phyloP scores from a whole-genome alignment of 2,329 filamentous ascomycete species.

The Penicillium sp. region DNA sequence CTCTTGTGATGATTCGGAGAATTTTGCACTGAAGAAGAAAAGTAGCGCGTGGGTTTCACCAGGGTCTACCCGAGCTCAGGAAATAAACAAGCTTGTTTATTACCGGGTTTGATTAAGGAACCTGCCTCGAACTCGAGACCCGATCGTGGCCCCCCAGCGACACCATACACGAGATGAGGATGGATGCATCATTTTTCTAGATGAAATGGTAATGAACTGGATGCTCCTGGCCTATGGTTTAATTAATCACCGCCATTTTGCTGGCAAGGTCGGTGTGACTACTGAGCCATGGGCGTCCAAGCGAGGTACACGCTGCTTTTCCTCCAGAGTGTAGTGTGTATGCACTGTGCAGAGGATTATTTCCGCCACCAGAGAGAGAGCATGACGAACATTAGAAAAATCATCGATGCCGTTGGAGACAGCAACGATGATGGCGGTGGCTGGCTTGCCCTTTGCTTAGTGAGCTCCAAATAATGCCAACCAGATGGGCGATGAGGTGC shows the following conservation, averaged over 20 bases:
- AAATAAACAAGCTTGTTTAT: constrained; percentile 11
- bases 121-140: constrained; percentile 22
- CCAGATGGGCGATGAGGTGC: constrained; percentile 14
- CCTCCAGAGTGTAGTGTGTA: not conserved
- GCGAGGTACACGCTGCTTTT: not conserved
- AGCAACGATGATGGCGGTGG: constrained; percentile 9
- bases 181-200: constrained; percentile 24
- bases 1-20: constrained; percentile 16
- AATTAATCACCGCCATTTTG: constrained; percentile 3
- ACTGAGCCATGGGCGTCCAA: not conserved
- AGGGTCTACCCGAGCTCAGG: constrained; percentile 11
- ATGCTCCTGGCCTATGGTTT: constrained; percentile 3
- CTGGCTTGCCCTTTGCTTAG: not conserved
- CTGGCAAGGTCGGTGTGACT: not conserved
- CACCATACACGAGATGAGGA: constrained; percentile 5
- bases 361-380: constrained; percentile 3
- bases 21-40: constrained; percentile 17
- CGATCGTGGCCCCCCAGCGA: constrained; percentile 9
- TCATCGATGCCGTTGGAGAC: too few relatives aligned
- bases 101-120: constrained; percentile 5
- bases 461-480: not conserved
- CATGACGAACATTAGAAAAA: not conserved
- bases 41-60: constrained; percentile 13
- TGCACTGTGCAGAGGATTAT: not conserved
- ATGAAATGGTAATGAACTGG: constrained; percentile 6